Conservation (phyloP, 1,284 basidiomycete species). For the Microstroma glucosiphilum region DNA sequence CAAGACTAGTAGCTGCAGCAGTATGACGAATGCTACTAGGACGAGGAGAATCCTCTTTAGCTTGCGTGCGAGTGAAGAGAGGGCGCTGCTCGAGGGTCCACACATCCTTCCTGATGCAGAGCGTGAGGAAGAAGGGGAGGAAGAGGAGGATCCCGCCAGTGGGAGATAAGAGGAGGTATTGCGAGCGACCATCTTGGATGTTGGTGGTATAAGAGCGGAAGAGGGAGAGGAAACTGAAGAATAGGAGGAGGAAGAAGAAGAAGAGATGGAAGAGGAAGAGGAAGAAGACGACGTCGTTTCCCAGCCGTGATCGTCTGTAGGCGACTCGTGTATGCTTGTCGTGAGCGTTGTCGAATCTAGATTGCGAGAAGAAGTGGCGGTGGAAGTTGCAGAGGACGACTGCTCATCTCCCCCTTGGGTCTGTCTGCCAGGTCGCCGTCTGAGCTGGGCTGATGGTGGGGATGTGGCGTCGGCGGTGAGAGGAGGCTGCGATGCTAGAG, state of each 20-base stretch:
- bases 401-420: too few relatives aligned
- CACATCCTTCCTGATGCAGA: too few relatives aligned
- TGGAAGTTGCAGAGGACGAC: too few relatives aligned
- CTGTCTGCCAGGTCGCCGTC: too few relatives aligned
- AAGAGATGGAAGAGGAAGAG: neutral
- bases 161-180: neutral
- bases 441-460: too few relatives aligned
- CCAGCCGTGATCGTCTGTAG: too few relatives aligned
- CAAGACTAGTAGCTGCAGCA: neutral
- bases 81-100: neutral
- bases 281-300: neutral
- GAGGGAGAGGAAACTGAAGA: neutral
- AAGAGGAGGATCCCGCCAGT: neutral
- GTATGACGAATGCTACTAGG: neutral
- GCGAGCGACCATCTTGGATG: neutral
- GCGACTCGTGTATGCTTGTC: too few relatives aligned
- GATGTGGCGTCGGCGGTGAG: too few relatives aligned
- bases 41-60: neutral
- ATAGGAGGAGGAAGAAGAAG: neutral
- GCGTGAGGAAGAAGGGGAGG: neutral
- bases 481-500: too few relatives aligned
- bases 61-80: neutral
- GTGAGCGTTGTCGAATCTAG: too few relatives aligned
- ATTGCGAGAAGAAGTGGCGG: too few relatives aligned
- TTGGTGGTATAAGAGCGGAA: neutral